Evolutionary conservation across 768 basidiomycete species (phyloP).

Genomic region (Calocybe gangraenosa): DNA sequence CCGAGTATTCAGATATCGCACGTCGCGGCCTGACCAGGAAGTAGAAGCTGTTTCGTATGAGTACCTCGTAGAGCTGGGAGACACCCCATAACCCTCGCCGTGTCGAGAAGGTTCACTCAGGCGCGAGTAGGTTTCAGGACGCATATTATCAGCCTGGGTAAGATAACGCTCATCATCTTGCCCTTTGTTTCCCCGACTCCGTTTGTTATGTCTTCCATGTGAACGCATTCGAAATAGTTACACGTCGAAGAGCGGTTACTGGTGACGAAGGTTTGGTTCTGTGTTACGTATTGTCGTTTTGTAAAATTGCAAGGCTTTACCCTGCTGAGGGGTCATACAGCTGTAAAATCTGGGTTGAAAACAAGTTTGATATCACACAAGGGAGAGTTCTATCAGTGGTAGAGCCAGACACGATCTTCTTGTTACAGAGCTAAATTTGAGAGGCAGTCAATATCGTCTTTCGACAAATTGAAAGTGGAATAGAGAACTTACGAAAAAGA

Average conservation of each 20-base stretch:
- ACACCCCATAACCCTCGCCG: constrained; percentile 44
- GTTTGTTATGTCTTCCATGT: constrained; percentile 43
- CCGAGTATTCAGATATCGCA: constrained; percentile 36
- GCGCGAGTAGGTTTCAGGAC: constrained; percentile 50
- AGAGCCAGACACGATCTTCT: constrained; percentile 3
- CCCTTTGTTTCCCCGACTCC: constrained; percentile 49
- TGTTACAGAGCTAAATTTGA: constrained; percentile 7
- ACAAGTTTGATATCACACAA: constrained; percentile 16
- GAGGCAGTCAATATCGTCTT: constrained; percentile 15
- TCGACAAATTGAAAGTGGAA: constrained; percentile 6
- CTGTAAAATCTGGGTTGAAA: constrained; percentile 6
- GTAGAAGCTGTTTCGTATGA: constrained; percentile 43
- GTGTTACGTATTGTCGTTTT: constrained; percentile 29
- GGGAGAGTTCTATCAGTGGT: constrained; percentile 3
- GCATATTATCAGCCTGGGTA: constrained; percentile 48
- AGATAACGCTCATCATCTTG: constrained; percentile 45
- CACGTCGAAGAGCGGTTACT: constrained; percentile 19
- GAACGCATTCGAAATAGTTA: constrained; percentile 33
- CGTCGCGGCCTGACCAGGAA: constrained; percentile 44
- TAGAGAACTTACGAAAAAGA: constrained; percentile 29
- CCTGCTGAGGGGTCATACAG: constrained; percentile 14
- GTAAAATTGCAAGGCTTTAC: constrained; percentile 30
- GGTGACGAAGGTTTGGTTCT: constrained; percentile 18
- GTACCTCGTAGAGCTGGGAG: constrained; percentile 37
- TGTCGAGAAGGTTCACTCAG: constrained; percentile 42